Evolutionary conservation across 2,329 filamentous ascomycete species (phyloP).

Genomic region (Emydomyces testavorans): DNA sequence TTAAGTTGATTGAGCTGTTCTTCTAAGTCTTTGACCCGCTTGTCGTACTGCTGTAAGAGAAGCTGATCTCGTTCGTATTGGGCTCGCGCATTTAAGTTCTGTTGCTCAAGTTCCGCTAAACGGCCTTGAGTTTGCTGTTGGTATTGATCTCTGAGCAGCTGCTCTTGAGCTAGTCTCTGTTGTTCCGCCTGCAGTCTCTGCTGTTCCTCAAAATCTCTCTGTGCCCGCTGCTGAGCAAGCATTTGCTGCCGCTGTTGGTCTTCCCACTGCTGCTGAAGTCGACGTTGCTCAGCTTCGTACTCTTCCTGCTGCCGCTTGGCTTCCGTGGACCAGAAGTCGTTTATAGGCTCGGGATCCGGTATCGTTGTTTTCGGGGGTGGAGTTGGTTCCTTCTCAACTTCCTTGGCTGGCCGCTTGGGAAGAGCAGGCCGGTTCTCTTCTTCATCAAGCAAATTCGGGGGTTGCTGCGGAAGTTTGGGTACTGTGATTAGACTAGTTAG

Average conservation of each 20-base stretch:
- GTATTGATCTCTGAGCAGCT: constrained; percentile 75
- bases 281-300: constrained; percentile 85
- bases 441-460: constrained; percentile 75
- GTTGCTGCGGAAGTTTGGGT: constrained; percentile 87
- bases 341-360: constrained; percentile 79
- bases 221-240: constrained; percentile 69
- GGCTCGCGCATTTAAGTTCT: constrained; percentile 84
- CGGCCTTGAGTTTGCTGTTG: constrained; percentile 90
- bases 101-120: constrained; percentile 87
- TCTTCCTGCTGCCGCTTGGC: constrained; percentile 83
- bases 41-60: constrained; percentile 93
- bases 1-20: constrained; percentile 73
- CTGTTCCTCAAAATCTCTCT: constrained; percentile 93
- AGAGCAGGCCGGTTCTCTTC: constrained; percentile 75
- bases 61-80: constrained; percentile 97
- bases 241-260: constrained; percentile 71
- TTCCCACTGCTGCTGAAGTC: constrained; percentile 77
- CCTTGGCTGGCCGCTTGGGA: constrained; percentile 58
- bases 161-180: constrained; percentile 80
- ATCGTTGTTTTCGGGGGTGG: constrained; percentile 55
- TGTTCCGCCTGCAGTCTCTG: constrained; percentile 79
- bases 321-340: constrained; percentile 95
- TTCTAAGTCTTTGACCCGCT: constrained; percentile 85
- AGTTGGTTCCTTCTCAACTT: constrained; percentile 60
- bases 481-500: constrained; percentile 93